phyloP scores from a whole-genome alignment of 371 early-diverging fungal species.

The Mortierella sp. region DNA sequence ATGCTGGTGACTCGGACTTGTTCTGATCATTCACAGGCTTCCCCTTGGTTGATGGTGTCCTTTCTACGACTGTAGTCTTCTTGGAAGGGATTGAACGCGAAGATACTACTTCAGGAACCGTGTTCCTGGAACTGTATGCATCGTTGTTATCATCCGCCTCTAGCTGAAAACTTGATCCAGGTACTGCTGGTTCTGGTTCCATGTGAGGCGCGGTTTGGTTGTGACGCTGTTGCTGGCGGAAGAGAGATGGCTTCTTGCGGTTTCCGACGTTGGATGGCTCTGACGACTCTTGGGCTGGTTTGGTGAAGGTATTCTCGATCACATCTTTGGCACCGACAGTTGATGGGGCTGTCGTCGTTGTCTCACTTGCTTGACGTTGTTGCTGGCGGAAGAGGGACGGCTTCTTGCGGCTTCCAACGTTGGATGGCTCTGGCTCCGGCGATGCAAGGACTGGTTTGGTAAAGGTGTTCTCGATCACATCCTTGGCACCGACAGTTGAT shows the following conservation, averaged over 20 bases:
- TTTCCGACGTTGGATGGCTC: conserved; percentile 11
- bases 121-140: background rate
- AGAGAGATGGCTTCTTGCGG: conserved; percentile 31
- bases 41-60: background rate
- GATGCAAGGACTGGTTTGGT: conserved; percentile 13
- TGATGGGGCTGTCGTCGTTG: conserved; percentile 1
- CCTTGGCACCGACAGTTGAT: conserved; percentile 18
- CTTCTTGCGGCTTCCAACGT: conserved; percentile 18
- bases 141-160: conserved; percentile 10
- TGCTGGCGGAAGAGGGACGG: conserved; percentile 38
- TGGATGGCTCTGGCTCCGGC: conserved; percentile 1
- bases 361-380: conserved; percentile 6
- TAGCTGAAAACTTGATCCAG: conserved; percentile 9
- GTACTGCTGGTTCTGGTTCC: conserved; percentile 41
- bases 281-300: background rate
- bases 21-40: background rate
- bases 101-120: conserved; percentile 11
- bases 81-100: background rate
- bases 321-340: conserved; percentile 24
- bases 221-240: conserved; percentile 31
- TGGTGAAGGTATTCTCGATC: conserved; percentile 45
- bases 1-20: background rate
- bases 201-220: too few species aligned
- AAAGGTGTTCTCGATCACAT: conserved; percentile 45
- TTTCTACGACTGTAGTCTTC: background rate